These are phyloP conservation scores for Sugiyamaella floridensis DNA, from an alignment of 805 yeast genomes.

Conservation along the genomic window DNA sequence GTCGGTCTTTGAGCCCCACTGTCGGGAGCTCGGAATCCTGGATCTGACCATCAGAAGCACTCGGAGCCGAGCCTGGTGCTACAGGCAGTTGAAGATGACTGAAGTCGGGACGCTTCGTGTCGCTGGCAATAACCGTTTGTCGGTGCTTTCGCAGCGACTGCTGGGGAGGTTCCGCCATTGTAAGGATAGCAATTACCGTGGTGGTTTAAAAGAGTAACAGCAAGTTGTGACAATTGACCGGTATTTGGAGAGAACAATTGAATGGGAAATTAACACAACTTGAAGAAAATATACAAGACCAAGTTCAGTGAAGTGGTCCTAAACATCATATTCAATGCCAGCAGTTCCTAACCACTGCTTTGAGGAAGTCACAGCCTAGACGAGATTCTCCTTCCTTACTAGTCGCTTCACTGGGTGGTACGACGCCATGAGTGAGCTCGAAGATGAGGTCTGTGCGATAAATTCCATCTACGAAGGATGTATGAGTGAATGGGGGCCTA, in stretches of 20 bases:
- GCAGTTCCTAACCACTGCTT: no score
- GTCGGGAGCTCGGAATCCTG: constrained; percentile 14
- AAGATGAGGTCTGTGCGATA: constrained; percentile 73
- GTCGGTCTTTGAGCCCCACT: constrained; percentile 22
- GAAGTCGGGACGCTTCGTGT: constrained; percentile 9
- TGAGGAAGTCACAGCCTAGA: no score
- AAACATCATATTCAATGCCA: no score
- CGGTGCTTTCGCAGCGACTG: constrained; percentile 25
- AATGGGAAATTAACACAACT: no score
- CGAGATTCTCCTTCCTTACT: no score
- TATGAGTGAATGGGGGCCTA: constrained; percentile 29
- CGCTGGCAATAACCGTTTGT: constrained; percentile 20
- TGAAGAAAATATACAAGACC: no score
- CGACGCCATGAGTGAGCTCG: constrained; percentile 35
- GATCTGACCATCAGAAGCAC: constrained; percentile 12
- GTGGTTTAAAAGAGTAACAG: neutral
- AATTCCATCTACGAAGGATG: constrained; percentile 81
- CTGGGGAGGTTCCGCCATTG: constrained; percentile 12
- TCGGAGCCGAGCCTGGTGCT: constrained; percentile 1
- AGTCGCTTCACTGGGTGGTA: neutral
- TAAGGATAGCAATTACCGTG: neutral
- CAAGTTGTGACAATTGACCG: no score
- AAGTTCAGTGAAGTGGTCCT: no score
- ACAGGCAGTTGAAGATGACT: constrained; percentile 2
- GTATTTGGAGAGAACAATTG: no score